Evolutionary conservation across 2,329 filamentous ascomycete species (phyloP).

Genomic region (Pleoardoris graminearum): DNA sequence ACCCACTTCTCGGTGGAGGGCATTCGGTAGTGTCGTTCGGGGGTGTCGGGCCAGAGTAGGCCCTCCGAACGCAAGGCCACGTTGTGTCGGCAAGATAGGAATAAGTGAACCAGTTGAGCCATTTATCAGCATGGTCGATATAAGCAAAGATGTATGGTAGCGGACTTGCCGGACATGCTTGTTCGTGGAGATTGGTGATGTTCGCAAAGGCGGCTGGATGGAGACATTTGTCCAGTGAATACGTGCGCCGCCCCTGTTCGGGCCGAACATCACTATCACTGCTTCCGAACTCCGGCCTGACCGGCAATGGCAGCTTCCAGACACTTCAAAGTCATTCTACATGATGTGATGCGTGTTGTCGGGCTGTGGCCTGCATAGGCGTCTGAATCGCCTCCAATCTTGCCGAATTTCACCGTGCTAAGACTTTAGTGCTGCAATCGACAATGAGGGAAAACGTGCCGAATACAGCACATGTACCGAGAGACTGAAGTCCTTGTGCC

Average conservation of each 20-base stretch:
- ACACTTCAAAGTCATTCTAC: neutral
- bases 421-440: slow-evolving; percentile 34
- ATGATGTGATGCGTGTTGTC: too few relatives aligned
- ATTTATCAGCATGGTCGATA: too few relatives aligned
- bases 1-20: neutral
- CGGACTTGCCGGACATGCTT: too few relatives aligned
- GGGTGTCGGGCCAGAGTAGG: neutral
- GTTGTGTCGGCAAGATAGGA: neutral
- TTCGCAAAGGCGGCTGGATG: too few relatives aligned
- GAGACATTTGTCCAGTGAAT: too few relatives aligned
- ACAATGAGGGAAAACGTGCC: slow-evolving; percentile 19
- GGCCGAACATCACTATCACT: neutral
- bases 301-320: neutral
- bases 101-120: too few relatives aligned
- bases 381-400: neutral
- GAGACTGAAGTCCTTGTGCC: too few relatives aligned
- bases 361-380: too few relatives aligned
- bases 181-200: too few relatives aligned
- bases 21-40: neutral
- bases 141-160: too few relatives aligned
- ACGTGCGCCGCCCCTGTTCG: too few relatives aligned
- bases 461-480: slow-evolving; percentile 26
- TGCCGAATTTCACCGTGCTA: slow-evolving; percentile 25
- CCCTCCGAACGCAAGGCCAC: neutral
- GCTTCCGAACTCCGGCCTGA: neutral